Evolutionary conservation across 1,284 basidiomycete genomes (phyloP).

Genomic region (Xerocomus minutiporus): DNA sequence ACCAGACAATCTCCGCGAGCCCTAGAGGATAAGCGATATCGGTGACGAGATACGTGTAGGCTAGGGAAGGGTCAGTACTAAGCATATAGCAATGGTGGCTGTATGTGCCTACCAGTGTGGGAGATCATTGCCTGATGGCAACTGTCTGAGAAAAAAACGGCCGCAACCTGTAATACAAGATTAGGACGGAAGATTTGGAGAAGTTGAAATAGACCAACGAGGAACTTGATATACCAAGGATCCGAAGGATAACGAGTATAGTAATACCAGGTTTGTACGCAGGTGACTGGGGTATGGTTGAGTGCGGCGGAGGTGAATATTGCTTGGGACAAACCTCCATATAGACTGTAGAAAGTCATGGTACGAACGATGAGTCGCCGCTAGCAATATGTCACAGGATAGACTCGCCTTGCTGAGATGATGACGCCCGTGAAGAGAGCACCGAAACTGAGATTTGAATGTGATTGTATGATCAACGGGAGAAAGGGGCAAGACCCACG

Average conservation of each 20-base stretch:
- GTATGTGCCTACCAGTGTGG: slow-evolving; percentile 44
- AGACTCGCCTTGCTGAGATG: slow-evolving; percentile 44
- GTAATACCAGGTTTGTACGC: slow-evolving; percentile 57
- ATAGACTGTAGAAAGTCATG: slow-evolving; percentile 35
- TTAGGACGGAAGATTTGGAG: background rate
- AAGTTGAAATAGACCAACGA: slow-evolving; percentile 31
- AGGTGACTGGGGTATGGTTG: slow-evolving; percentile 40
- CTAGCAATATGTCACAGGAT: background rate
- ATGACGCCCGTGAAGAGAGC: slow-evolving; percentile 51
- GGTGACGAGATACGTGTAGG: slow-evolving; percentile 45
- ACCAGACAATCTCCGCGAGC: slow-evolving; percentile 47
- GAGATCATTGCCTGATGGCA: slow-evolving; percentile 55
- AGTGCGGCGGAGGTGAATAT: background rate
- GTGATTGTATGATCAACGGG: background rate
- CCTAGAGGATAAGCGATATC: slow-evolving; percentile 23
- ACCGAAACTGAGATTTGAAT: slow-evolving; percentile 38
- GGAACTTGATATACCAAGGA: slow-evolving; percentile 41
- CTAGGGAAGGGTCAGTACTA: slow-evolving; percentile 28
- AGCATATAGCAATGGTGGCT: background rate
- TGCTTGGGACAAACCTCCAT: slow-evolving; percentile 41
- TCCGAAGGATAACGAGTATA: slow-evolving; percentile 47
- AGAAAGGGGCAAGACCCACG: slow-evolving; percentile 12
- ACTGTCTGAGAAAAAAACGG: slow-evolving; percentile 50
- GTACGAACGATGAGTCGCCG: background rate
- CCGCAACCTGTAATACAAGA: slow-evolving; percentile 37